Evolutionary conservation across 2,329 filamentous ascomycete species (phyloP).

Genomic region (Fusarium agapanthi): DNA sequence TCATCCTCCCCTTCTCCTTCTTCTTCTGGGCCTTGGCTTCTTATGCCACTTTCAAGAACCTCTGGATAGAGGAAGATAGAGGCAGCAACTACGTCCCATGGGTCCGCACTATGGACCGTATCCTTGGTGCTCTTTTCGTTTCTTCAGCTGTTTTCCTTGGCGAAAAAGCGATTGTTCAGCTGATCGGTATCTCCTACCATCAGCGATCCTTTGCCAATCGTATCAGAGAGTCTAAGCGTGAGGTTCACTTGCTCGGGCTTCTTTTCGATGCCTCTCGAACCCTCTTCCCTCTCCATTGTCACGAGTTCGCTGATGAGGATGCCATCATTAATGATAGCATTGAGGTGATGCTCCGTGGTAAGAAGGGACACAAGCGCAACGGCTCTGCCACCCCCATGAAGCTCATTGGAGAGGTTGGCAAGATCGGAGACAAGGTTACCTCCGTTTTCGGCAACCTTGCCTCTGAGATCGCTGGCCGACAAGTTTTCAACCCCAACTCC

Average conservation of each 20-base stretch:
- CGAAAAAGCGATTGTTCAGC: constrained; percentile 82
- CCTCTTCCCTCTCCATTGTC: constrained; percentile 91
- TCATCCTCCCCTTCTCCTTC: constrained; percentile 73
- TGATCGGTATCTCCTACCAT: constrained; percentile 87
- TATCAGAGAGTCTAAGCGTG: constrained; percentile 91
- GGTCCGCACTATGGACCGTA: constrained; percentile 67
- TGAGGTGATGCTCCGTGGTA: constrained; percentile 70
- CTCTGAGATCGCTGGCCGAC: constrained; percentile 92
- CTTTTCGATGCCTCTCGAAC: constrained; percentile 90
- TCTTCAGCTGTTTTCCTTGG: constrained; percentile 75
- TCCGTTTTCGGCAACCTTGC: constrained; percentile 93
- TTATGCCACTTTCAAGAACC: constrained; percentile 68
- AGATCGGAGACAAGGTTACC: constrained; percentile 91
- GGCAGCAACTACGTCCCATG: constrained; percentile 55
- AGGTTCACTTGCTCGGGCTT: constrained; percentile 80
- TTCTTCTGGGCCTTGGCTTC: constrained; percentile 74
- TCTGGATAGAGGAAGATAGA: constrained; percentile 51
- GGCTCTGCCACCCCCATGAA: constrained; percentile 81
- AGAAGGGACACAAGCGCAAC: constrained; percentile 56
- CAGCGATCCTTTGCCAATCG: constrained; percentile 81
- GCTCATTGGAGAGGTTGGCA: constrained; percentile 78
- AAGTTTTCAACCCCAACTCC: constrained; percentile 92
- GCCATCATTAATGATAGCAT: constrained; percentile 88
- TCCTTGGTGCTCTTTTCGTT: constrained; percentile 73
- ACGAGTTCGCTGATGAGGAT: constrained; percentile 91